Conservation (phyloP, 106 monocot species). For the Apostasia shenzhenica region DNA sequence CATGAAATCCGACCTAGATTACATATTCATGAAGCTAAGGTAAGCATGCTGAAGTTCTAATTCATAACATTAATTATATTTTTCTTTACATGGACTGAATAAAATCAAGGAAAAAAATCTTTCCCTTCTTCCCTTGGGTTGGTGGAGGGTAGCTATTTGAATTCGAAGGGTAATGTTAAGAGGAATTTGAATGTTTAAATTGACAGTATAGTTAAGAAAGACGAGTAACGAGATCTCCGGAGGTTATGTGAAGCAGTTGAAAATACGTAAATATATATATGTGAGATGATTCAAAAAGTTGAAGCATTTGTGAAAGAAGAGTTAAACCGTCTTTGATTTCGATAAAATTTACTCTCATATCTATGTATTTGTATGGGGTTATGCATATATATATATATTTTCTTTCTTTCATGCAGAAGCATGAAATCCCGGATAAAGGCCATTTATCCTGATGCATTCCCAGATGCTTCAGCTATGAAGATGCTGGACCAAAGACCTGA, state of each 20-base stretch:
- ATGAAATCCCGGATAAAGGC: conserved; percentile 68
- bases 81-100: too few species aligned
- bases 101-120: too few species aligned
- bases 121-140: too few species aligned
- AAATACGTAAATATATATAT: not conserved
- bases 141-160: too few species aligned
- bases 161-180: too few species aligned
- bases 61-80: too few species aligned
- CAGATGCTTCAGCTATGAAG: conserved; percentile 31
- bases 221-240: too few species aligned
- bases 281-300: not conserved
- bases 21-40: conserved; percentile 87
- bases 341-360: too few species aligned
- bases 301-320: not conserved
- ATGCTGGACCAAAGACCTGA: conserved; percentile 73
- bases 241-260: too few species aligned
- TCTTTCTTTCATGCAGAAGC: conserved; percentile 35
- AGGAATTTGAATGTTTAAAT: too few species aligned
- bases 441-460: conserved; percentile 91
- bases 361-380: not conserved
- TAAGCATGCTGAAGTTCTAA: conserved; percentile 2
- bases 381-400: not conserved
- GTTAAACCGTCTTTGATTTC: not conserved
- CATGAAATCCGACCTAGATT: conserved; percentile 85
- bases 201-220: too few species aligned